phyloP scores from a whole-genome alignment of 352 stramenopile genomes.

The Phytophthora pluvialis region DNA sequence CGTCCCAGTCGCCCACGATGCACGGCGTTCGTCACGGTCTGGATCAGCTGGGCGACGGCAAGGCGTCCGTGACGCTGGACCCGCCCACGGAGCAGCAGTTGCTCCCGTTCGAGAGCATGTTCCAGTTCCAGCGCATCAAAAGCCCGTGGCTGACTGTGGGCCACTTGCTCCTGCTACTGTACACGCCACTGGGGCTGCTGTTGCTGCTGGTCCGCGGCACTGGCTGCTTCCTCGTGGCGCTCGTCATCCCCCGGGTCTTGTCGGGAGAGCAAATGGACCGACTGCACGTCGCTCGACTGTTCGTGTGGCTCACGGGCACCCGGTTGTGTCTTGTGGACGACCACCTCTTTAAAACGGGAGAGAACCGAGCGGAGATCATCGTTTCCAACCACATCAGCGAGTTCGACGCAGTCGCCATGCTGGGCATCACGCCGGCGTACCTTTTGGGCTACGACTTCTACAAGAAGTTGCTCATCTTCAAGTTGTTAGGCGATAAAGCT shows the following conservation, averaged over 20 bases:
- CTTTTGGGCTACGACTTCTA: constrained; percentile 87
- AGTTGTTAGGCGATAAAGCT: constrained; percentile 62
- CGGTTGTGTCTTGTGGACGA: constrained; percentile 48
- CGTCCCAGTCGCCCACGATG: constrained; percentile 26
- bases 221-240: constrained; percentile 47
- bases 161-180: constrained; percentile 63
- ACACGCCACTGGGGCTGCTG: constrained; percentile 59
- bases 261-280: constrained; percentile 57
- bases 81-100: constrained; percentile 42
- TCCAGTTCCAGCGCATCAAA: constrained; percentile 76
- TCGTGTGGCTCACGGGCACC: constrained; percentile 54
- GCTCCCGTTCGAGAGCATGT: constrained; percentile 59
- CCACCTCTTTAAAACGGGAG: constrained; percentile 40
- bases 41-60: constrained; percentile 40
- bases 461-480: constrained; percentile 80
- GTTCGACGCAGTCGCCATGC: constrained; percentile 69
- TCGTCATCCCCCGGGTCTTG: constrained; percentile 51
- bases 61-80: constrained; percentile 31
- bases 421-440: constrained; percentile 55
- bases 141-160: constrained; percentile 36
- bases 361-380: constrained; percentile 47
- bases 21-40: constrained; percentile 37
- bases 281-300: constrained; percentile 45
- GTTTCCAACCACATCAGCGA: constrained; percentile 83
- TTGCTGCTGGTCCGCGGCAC: constrained; percentile 50